These are phyloP conservation scores for Austroboletus niveus DNA, from an alignment of 1,284 basidiomycete species.

Conservation along the genomic window DNA sequence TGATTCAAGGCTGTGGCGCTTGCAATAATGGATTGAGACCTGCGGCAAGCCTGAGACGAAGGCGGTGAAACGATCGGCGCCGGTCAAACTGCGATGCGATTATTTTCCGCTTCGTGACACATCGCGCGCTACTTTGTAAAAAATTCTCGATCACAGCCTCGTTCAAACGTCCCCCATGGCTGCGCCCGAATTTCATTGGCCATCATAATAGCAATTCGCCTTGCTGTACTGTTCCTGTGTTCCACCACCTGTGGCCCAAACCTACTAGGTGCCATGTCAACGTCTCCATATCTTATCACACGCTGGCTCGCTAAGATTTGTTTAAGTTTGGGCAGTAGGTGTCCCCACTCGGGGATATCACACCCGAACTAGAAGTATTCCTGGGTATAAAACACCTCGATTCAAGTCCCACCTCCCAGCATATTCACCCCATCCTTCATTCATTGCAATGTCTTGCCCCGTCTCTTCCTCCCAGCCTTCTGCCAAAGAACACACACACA, in stretches of 20 bases:
- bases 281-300: conserved; percentile 12
- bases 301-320: neutral
- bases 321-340: neutral
- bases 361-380: conserved; percentile 1
- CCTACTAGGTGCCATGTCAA: conserved; percentile 9
- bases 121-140: no score
- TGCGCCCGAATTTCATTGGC: neutral
- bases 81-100: neutral
- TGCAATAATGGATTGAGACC: no score
- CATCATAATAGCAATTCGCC: neutral
- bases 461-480: conserved; percentile 11
- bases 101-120: neutral
- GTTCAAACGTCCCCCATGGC: neutral
- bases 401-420: neutral
- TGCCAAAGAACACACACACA: conserved; percentile 15
- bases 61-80: neutral
- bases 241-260: neutral
- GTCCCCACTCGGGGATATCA: neutral
- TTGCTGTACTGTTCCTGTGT: conserved; percentile 20
- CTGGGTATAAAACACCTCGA: conserved; percentile 16
- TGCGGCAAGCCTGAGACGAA: neutral
- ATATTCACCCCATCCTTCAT: neutral
- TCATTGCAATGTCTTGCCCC: conserved; percentile 19
- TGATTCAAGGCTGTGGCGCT: no score
- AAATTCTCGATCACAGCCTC: no score